A percentile compares a stretch with the other conserved stretches of the same genome.
phyloP scores from a whole-genome alignment of 2,329 filamentous ascomycete species.

The Fusarium buxicola region DNA sequence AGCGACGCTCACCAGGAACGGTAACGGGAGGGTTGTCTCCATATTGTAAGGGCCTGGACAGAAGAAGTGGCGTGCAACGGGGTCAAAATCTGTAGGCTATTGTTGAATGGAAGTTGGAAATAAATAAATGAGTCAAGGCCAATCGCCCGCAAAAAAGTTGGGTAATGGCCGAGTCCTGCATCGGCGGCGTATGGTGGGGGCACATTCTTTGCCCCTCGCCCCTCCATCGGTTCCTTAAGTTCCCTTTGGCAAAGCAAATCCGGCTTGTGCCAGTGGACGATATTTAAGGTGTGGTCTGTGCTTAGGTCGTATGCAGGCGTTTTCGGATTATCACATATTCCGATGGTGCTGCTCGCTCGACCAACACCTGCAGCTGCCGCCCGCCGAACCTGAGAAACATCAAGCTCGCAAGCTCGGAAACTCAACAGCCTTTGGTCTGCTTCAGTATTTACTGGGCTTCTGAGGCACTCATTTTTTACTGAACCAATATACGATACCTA shows the following conservation, averaged over 20 bases:
- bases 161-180: conserved; percentile 45
- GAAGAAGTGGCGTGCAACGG: conserved; percentile 22
- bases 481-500: background rate
- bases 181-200: conserved; percentile 46
- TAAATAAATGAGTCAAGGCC: conserved; percentile 44
- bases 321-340: conserved; percentile 43
- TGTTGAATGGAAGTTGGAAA: conserved; percentile 21
- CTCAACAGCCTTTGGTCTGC: background rate
- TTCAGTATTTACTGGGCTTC: background rate
- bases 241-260: conserved; percentile 26
- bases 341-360: conserved; percentile 3
- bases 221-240: conserved; percentile 35
- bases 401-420: conserved; percentile 6
- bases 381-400: conserved; percentile 8
- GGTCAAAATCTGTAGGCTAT: background rate
- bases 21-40: conserved; percentile 73
- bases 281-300: conserved; percentile 54
- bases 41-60: conserved; percentile 53
- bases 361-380: conserved; percentile 13
- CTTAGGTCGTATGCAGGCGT: background rate
- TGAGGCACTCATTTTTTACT: background rate
- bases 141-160: conserved; percentile 41
- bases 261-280: conserved; percentile 29
- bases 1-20: conserved; percentile 70
- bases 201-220: conserved; percentile 45